Base-by-base conservation (phyloP, 1,284 basidiomycete genomes). In the Gastroboletus turbinatus region DNA sequence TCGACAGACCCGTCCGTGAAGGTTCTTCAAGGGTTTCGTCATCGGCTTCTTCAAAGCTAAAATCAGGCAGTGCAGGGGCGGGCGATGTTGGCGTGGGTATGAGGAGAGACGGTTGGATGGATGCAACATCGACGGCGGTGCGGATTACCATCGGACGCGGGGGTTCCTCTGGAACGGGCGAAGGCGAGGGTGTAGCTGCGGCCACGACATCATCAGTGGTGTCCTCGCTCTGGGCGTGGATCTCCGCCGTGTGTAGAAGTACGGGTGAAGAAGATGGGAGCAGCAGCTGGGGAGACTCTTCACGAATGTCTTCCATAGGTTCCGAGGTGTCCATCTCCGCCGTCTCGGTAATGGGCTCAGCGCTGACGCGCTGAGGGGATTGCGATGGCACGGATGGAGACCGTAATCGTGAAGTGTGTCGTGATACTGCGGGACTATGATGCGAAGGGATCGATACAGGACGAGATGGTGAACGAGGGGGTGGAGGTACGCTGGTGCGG, bases 31-130 rank as follows among this genome's bases (percentile, higher is more conserved):
- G 42, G 40, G 30, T 56, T 52, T 71, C 62, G 33, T 58, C 40
- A 9, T 68, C 64, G 3, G 55, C 5, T 21, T 66, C 66, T 30
- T 61, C 64, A 44, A 71, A 72, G 42, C 64, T 72, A 42, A 73
- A 73, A 30, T 66, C 64, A 36, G 71, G 71, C 9, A 63, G 32
- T 7, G 62, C 60, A 40, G 61, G 60, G 0, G 64, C 63, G n/a
- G 71, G 70, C 25, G 69, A 73, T n/a, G 72, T 68, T 25, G 72
- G 71, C 5, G 71, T 69, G 5, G 71, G 70, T 53, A 73, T 74
- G 46, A 65, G 64, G 19, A 70, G 57, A 29, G 67, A 60, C 5
- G 64, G 64, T 32, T 69, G 69, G n/a, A 64, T 48, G 40, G 67
- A 59, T 14, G 48, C 36, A 25, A 72, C 60, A 45, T 71, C 69